Evolutionary conservation across 768 basidiomycete genomes (phyloP).

Genomic region (Lyophyllum shimeji): DNA sequence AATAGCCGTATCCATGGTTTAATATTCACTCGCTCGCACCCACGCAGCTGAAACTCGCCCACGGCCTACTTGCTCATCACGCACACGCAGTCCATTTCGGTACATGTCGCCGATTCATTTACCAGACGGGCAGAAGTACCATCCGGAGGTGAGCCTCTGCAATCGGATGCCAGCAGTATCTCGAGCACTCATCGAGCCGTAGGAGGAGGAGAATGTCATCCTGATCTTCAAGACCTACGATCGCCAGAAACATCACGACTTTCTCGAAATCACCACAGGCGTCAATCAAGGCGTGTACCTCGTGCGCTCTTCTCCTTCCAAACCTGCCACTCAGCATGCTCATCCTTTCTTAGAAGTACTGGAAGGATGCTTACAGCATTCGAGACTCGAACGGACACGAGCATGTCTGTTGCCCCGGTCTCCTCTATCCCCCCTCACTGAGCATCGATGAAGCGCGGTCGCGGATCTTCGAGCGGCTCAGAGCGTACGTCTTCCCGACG

Average conservation of each 20-base stretch:
- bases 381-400: conserved; percentile 4
- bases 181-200: not conserved
- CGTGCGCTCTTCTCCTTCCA: not conserved
- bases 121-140: conserved; percentile 14
- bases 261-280: conserved; percentile 14
- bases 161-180: not conserved
- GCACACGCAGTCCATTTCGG: not conserved
- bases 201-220: conserved; percentile 14
- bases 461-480: conserved; percentile 10
- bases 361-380: conserved; percentile 14
- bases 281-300: conserved; percentile 10
- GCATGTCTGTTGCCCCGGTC: conserved; percentile 11
- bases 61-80: too few relatives aligned
- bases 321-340: not conserved
- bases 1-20: not conserved
- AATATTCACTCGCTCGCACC: too few relatives aligned
- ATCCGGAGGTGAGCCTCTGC: conserved; percentile 8
- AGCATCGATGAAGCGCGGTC: conserved; percentile 12
- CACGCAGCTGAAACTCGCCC: too few relatives aligned
- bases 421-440: conserved; percentile 15
- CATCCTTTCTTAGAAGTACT: conserved; percentile 4
- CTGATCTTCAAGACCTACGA: conserved; percentile 11
- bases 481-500: conserved; percentile 13
- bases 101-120: conserved; percentile 14
- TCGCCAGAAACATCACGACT: conserved; percentile 8